phyloP scores from a whole-genome alignment of 2,329 filamentous ascomycete genomes.

The Thelonectria discophora region DNA sequence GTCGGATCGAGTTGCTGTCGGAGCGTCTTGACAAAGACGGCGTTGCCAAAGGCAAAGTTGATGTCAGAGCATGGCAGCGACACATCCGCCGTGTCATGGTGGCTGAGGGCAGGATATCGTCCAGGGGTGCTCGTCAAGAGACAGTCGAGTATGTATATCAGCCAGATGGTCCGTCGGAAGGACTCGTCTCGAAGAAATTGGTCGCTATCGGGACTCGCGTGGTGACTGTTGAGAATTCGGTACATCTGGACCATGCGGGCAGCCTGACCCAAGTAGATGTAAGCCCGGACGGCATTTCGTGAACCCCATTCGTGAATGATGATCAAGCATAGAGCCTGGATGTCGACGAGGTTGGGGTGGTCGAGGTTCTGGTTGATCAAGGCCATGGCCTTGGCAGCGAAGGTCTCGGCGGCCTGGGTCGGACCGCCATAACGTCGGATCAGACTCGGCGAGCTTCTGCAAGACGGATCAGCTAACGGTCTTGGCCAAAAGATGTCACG shows the following conservation, averaged over 20 bases:
- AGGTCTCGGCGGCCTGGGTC: constrained; percentile 65
- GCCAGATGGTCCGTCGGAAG: constrained; percentile 68
- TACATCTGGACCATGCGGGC: constrained; percentile 73
- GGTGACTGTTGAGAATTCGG: constrained; percentile 65
- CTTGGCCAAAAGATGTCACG: not conserved
- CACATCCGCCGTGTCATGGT: constrained; percentile 63
- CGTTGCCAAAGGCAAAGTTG: constrained; percentile 70
- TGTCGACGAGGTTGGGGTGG: constrained; percentile 67
- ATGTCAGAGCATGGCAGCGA: constrained; percentile 68
- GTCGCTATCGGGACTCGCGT: constrained; percentile 60
- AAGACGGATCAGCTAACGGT: constrained; percentile 25
- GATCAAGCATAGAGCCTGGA: constrained; percentile 68
- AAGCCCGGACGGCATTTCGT: constrained; percentile 68
- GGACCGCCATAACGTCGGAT: constrained; percentile 68
- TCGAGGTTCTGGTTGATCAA: constrained; percentile 67
- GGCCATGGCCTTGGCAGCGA: constrained; percentile 65
- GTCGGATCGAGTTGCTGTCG: constrained; percentile 50
- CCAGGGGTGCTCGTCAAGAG: constrained; percentile 69
- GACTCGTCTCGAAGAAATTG: constrained; percentile 70
- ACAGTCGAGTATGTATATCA: constrained; percentile 70
- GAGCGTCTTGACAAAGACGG: constrained; percentile 66
- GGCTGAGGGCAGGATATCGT: constrained; percentile 64
- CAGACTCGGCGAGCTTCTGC: constrained; percentile 63
- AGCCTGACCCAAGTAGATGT: constrained; percentile 70
- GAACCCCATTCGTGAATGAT: constrained; percentile 72